These are phyloP conservation scores for Yamadazyma aaseri DNA, from an alignment of 1,139 yeast genomes.

Conservation along the genomic window DNA sequence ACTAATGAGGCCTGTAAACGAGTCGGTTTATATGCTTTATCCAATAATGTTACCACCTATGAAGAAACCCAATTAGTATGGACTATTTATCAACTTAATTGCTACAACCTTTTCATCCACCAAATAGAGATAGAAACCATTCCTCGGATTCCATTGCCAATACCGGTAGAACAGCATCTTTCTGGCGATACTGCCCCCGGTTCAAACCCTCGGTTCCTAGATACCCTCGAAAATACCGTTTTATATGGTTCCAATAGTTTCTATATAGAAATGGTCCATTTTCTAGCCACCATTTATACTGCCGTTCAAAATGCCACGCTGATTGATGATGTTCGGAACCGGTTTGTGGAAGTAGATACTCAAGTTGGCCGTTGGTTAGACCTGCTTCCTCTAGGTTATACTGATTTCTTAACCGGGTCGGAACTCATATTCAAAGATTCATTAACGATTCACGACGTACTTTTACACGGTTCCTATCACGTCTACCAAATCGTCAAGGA, in stretches of 20 bases:
- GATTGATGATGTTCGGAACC: too few relatives aligned
- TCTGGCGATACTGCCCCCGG: not conserved
- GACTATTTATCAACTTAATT: slow-evolving; percentile 3
- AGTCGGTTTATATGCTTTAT: too few relatives aligned
- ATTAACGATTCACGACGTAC: slow-evolving; percentile 6
- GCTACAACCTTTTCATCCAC: slow-evolving; percentile 3
- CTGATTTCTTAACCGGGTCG: slow-evolving; percentile 2
- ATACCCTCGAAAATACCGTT: not conserved
- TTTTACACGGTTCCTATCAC: slow-evolving; percentile 6
- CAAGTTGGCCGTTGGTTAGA: slow-evolving; percentile 4
- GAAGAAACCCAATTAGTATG: slow-evolving; percentile 5
- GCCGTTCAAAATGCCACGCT: too few relatives aligned
- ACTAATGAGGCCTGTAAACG: too few relatives aligned
- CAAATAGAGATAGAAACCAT: not conserved
- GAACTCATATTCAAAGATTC: slow-evolving; percentile 5
- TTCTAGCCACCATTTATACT: too few relatives aligned
- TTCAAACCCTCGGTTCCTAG: not conserved
- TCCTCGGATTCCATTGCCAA: slow-evolving; percentile 1
- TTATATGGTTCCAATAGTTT: slow-evolving; percentile 7
- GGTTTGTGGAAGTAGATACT: too few relatives aligned
- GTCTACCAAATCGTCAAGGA: slow-evolving; percentile 2
- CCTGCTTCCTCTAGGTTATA: slow-evolving; percentile 3
- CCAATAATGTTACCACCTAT: too few relatives aligned
- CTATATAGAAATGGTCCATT: slow-evolving; percentile 4
- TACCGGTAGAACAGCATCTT: slow-evolving; percentile 3